These are phyloP conservation scores for Pseudonitzschia delicatissima DNA, from an alignment of 108 stramenopile genomes.

Conservation along the genomic window DNA sequence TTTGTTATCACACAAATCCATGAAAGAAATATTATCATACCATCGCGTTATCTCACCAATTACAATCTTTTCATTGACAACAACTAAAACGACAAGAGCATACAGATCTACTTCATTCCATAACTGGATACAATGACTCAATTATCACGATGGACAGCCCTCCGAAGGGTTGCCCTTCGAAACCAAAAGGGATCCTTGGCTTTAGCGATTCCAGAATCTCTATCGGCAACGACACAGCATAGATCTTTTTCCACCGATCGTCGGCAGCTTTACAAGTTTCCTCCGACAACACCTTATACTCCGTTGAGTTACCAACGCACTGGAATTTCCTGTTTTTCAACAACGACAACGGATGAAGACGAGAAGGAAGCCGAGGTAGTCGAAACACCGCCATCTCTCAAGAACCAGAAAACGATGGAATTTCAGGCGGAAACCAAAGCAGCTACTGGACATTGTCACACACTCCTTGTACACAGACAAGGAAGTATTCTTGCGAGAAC, in stretches of 20 bases:
- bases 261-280: not conserved
- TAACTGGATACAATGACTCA: too few species aligned
- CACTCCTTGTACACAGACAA: constrained; percentile 98
- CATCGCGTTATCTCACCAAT: too few species aligned
- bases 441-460: constrained; percentile 89
- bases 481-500: constrained; percentile 98
- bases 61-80: too few species aligned
- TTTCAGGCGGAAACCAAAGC: constrained; percentile 96
- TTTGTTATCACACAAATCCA: too few species aligned
- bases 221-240: not conserved
- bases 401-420: constrained; percentile 42
- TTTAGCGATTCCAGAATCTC: not conserved
- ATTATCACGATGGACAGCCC: not conserved
- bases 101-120: too few species aligned
- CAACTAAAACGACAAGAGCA: too few species aligned
- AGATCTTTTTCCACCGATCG: not conserved
- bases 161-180: not conserved
- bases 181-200: not conserved
- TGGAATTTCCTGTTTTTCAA: not conserved
- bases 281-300: not conserved
- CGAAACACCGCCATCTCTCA: not conserved
- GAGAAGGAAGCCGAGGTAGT: not conserved
- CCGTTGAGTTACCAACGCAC: not conserved
- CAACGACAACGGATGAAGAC: not conserved
- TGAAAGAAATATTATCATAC: too few species aligned